Evolutionary conservation across 1,284 basidiomycete genomes (phyloP).

Genomic region (Trametes sp.): DNA sequence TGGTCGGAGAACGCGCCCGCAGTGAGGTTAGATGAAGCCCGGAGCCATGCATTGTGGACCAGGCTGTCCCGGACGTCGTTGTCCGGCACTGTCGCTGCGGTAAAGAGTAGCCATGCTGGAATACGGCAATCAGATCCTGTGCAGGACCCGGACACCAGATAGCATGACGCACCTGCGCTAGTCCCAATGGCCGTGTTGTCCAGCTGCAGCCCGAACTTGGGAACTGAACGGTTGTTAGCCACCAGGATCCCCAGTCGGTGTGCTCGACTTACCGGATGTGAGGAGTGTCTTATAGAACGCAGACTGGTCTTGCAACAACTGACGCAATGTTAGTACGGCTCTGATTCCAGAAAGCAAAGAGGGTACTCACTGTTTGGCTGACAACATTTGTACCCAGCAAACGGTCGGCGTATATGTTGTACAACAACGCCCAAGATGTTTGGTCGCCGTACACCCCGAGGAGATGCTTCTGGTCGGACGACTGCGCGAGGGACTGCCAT

Average conservation of each 20-base stretch:
- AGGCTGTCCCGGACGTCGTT: conserved; percentile 27
- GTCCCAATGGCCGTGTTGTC: not conserved
- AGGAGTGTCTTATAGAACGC: conserved; percentile 23
- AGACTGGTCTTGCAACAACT: conserved; percentile 29
- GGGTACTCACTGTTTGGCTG: conserved; percentile 28
- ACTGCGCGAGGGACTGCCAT: conserved; percentile 43
- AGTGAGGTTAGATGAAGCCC: conserved; percentile 31
- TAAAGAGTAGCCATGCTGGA: conserved; percentile 36
- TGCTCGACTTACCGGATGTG: conserved; percentile 5
- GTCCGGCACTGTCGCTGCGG: conserved; percentile 31
- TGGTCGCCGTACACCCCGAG: conserved; percentile 51
- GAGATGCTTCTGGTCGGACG: conserved; percentile 46
- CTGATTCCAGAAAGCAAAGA: not conserved
- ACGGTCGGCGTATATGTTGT: conserved; percentile 72
- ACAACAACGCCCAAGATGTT: conserved; percentile 62
- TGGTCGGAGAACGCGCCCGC: conserved; percentile 23
- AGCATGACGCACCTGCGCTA: not conserved
- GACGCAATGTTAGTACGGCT: not conserved
- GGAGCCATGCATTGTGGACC: conserved; percentile 28
- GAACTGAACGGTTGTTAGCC: not conserved
- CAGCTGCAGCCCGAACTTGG: conserved; percentile 17
- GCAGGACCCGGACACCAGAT: not conserved
- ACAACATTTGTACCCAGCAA: conserved; percentile 46
- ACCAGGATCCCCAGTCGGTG: not conserved
- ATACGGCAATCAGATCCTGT: not conserved